phyloP scores from a whole-genome alignment of 73 alveolate genomes.

The Breviolum minutum region DNA sequence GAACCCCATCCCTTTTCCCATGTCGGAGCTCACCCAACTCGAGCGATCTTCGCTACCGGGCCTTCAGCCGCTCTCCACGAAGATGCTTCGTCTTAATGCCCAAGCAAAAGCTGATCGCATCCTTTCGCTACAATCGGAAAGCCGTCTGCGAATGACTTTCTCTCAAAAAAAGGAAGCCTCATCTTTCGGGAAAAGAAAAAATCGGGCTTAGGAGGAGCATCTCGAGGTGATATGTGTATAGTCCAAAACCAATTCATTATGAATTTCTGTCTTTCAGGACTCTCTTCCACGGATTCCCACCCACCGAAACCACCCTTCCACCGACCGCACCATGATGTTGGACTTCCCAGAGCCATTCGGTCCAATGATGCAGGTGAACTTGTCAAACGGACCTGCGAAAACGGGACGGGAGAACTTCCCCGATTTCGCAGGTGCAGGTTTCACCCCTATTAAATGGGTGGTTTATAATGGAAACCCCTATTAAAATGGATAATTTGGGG shows the following conservation, averaged over 20 bases:
- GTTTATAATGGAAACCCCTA: too few species aligned
- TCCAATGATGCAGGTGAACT: constrained; percentile 97
- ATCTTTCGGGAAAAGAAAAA: too few species aligned
- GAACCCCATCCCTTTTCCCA: background rate
- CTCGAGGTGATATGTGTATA: too few species aligned
- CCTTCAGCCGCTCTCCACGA: constrained; percentile 87
- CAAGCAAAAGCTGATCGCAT: constrained; percentile 94
- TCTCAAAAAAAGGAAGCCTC: too few species aligned
- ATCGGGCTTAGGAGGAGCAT: too few species aligned
- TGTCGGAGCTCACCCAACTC: background rate
- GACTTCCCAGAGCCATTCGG: constrained; percentile 98
- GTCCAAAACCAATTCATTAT: background rate
- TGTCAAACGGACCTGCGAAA: constrained; percentile 97
- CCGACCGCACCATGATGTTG: constrained; percentile 97
- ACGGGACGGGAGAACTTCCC: background rate
- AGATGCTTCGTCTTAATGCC: constrained; percentile 89
- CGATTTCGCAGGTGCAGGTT: too few species aligned
- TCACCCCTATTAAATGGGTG: too few species aligned
- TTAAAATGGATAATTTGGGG: too few species aligned
- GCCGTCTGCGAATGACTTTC: too few species aligned
- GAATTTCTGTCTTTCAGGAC: constrained; percentile 73
- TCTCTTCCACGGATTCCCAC: constrained; percentile 95
- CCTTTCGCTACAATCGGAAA: background rate
- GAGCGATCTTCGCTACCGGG: background rate
- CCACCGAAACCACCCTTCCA: constrained; percentile 96